These are phyloP conservation scores for Nidularia sp. DNA, from an alignment of 768 basidiomycete species.

Conservation along the genomic window DNA sequence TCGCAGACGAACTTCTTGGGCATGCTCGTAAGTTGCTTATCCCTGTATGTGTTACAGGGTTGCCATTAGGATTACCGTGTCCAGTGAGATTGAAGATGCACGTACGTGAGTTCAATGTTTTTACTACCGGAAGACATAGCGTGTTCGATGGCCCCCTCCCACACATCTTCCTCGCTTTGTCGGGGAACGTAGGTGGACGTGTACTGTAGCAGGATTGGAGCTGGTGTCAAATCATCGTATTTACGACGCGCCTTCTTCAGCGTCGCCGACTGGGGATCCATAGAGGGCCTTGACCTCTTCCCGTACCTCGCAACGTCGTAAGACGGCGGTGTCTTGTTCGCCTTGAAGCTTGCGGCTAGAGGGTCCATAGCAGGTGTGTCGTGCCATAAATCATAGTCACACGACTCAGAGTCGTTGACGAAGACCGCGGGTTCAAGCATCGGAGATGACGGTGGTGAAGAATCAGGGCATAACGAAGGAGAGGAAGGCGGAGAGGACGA, in stretches of 20 bases:
- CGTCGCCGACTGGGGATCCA: neutral
- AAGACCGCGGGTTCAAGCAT: neutral
- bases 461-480: neutral
- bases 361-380: neutral
- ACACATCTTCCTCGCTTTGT: neutral
- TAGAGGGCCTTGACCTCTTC: neutral
- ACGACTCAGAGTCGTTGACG: neutral
- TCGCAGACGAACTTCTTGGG: conserved; percentile 44
- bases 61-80: no score
- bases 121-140: neutral
- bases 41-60: conserved; percentile 16
- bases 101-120: conserved; percentile 2
- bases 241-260: neutral
- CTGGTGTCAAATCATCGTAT: neutral
- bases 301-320: neutral
- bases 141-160: neutral
- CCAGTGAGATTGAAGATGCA: no score
- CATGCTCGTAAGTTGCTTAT: conserved; percentile 39
- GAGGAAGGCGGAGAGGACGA: conserved; percentile 1
- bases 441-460: conserved; percentile 1
- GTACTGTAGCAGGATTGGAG: neutral
- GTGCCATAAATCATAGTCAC: no score
- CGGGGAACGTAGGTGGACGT: neutral
- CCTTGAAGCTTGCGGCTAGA: conserved; percentile 1
- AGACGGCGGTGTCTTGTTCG: neutral